A percentile compares a stretch with the other conserved stretches of the same genome.
Conservation (phyloP, 2,329 filamentous ascomycete species). For the Colletotrichum sp. region DNA sequence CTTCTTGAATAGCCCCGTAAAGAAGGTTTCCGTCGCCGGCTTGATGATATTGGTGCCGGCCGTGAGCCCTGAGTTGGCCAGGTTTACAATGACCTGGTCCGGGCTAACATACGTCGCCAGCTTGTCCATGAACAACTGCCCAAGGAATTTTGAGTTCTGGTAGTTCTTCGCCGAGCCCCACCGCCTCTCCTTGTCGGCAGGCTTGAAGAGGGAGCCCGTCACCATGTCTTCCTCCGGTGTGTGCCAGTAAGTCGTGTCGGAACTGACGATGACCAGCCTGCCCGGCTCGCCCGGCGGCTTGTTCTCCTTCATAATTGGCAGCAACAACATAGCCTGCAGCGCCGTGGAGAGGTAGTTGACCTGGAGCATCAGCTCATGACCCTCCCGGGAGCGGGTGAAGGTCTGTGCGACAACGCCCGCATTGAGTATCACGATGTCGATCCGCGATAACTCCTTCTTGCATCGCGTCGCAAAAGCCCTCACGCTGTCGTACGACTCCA, state of each 20-base stretch:
- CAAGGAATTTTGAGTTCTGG: conserved; percentile 33
- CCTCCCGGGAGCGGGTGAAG: conserved; percentile 8
- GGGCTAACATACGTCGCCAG: conserved; percentile 40
- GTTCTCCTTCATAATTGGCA: conserved; percentile 25
- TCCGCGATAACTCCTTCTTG: background rate
- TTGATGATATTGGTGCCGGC: conserved; percentile 47
- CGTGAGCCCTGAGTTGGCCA: conserved; percentile 50
- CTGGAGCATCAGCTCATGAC: conserved; percentile 29
- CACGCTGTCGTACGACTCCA: conserved; percentile 20
- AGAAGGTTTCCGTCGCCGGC: conserved; percentile 19
- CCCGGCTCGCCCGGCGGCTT: conserved; percentile 24
- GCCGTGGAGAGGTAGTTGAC: conserved; percentile 33
- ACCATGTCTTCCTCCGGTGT: conserved; percentile 27
- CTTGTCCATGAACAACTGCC: conserved; percentile 39
- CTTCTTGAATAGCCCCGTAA: conserved; percentile 24
- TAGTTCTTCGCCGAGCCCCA: conserved; percentile 30
- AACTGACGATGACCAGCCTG: conserved; percentile 34
- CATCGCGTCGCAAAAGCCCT: conserved; percentile 10
- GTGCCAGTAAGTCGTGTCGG: conserved; percentile 26
- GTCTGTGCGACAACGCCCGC: conserved; percentile 13
- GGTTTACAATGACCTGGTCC: conserved; percentile 49
- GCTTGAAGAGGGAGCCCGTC: conserved; percentile 27
- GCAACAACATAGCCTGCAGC: conserved; percentile 24
- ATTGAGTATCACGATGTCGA: conserved; percentile 24
- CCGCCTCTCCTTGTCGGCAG: conserved; percentile 32